Evolutionary conservation across 768 basidiomycete genomes (phyloP).

Genomic region (Leccinum variicolor): DNA sequence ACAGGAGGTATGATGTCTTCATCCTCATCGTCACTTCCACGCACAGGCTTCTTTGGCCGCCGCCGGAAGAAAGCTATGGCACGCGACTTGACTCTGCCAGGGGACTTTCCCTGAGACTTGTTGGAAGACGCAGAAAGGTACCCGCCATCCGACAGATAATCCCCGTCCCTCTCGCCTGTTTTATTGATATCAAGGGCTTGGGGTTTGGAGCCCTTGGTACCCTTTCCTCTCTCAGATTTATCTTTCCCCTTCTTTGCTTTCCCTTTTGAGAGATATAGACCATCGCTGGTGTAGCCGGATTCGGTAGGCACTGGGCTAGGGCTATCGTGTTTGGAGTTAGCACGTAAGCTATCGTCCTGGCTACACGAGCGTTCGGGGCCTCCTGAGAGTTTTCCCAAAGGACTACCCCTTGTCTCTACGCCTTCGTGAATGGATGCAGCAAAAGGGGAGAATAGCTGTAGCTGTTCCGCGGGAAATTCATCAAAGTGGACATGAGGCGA

Average conservation of each 20-base stretch:
- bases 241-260: conserved; percentile 15
- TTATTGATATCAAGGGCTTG: conserved; percentile 15
- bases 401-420: background rate
- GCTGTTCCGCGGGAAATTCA: conserved; percentile 30
- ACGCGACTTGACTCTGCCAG: conserved; percentile 28
- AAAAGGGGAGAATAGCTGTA: conserved; percentile 26
- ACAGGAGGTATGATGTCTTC: conserved; percentile 29
- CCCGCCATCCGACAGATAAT: conserved; percentile 28
- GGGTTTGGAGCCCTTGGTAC: conserved; percentile 16
- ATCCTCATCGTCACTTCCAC: conserved; percentile 30
- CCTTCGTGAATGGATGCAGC: conserved; percentile 9
- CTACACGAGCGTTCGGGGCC: conserved; percentile 18
- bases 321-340: conserved; percentile 5
- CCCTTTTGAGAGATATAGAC: conserved; percentile 30
- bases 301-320: conserved; percentile 20
- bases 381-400: conserved; percentile 1
- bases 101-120: conserved; percentile 29
- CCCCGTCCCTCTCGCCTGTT: conserved; percentile 19
- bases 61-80: conserved; percentile 34
- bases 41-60: conserved; percentile 23
- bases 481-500: conserved; percentile 29
- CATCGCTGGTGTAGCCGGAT: conserved; percentile 29
- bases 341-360: conserved; percentile 21
- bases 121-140: conserved; percentile 34
- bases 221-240: conserved; percentile 19